phyloP scores from a whole-genome alignment of 228 moss, liverwort and hornwort genomes.

The Sphagnum magellanicum region DNA sequence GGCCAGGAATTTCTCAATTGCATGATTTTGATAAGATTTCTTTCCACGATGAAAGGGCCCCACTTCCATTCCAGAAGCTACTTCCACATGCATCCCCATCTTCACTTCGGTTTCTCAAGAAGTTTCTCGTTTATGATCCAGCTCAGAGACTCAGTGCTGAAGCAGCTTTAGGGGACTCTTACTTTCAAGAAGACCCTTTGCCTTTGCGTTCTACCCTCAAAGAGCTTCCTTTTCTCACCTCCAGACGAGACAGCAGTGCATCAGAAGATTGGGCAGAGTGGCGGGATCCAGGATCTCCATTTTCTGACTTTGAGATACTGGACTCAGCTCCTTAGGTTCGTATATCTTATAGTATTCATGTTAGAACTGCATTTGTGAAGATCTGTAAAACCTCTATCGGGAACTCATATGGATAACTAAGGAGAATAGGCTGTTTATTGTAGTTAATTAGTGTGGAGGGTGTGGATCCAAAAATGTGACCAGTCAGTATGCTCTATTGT shows the following conservation, averaged over 20 bases:
- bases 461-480: too few relatives aligned
- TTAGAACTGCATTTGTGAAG: too few relatives aligned
- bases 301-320: conserved; percentile 85
- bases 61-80: conserved; percentile 47
- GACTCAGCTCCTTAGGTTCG: conserved; percentile 28
- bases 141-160: conserved; percentile 56
- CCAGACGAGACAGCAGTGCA: conserved; percentile 57
- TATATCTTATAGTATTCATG: too few relatives aligned
- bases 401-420: too few relatives aligned
- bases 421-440: too few relatives aligned
- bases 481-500: too few relatives aligned
- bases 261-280: conserved; percentile 89
- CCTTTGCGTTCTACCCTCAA: conserved; percentile 32
- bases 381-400: too few relatives aligned
- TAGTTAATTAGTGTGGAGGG: too few relatives aligned
- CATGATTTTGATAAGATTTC: conserved; percentile 88
- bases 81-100: conserved; percentile 50
- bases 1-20: conserved; percentile 73
- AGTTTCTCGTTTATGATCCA: conserved; percentile 76
- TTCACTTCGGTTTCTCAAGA: conserved; percentile 64
- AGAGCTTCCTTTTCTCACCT: conserved; percentile 60
- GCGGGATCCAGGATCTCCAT: conserved; percentile 75
- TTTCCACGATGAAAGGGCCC: conserved; percentile 65
- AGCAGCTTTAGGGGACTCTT: conserved; percentile 54
- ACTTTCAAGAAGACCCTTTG: conserved; percentile 59